phyloP scores from a whole-genome alignment of 2,329 filamentous ascomycete genomes.

The Colletotrichum camelliae region DNA sequence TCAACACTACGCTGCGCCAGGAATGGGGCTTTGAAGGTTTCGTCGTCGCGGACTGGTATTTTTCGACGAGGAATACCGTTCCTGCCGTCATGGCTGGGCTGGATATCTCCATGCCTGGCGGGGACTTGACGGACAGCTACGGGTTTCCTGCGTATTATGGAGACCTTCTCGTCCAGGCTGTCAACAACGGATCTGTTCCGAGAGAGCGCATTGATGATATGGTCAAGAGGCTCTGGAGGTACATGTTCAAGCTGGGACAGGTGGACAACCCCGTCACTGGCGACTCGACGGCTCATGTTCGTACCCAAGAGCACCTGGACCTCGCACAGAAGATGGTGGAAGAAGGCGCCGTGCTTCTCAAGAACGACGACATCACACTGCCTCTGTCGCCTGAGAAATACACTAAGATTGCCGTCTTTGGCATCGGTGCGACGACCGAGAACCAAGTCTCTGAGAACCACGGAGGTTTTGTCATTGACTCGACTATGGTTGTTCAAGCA shows the following conservation, averaged over 20 bases:
- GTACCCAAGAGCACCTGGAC: neutral
- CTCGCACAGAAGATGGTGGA: neutral
- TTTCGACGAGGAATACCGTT: constrained; percentile 29
- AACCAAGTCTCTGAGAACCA: constrained; percentile 28
- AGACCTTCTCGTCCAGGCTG: neutral
- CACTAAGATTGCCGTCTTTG: constrained; percentile 36
- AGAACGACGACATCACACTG: constrained; percentile 57
- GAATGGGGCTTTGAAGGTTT: constrained; percentile 20
- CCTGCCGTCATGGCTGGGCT: constrained; percentile 26
- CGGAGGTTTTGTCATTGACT: constrained; percentile 4
- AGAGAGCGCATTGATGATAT: neutral
- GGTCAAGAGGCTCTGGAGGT: neutral
- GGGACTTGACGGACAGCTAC: neutral
- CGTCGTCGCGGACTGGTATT: constrained; percentile 22
- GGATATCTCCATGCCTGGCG: constrained; percentile 31
- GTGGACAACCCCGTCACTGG: constrained; percentile 19
- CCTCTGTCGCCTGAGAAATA: constrained; percentile 54
- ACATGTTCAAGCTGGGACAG: neutral
- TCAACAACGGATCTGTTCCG: constrained; percentile 73
- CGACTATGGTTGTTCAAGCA: neutral
- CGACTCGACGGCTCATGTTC: neutral
- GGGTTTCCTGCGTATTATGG: neutral
- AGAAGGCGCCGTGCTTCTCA: constrained; percentile 41
- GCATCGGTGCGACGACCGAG: constrained; percentile 60
- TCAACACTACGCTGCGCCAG: neutral